These are phyloP conservation scores for Phytophthora uliginosa DNA, from an alignment of 352 stramenopile species.

Conservation along the genomic window DNA sequence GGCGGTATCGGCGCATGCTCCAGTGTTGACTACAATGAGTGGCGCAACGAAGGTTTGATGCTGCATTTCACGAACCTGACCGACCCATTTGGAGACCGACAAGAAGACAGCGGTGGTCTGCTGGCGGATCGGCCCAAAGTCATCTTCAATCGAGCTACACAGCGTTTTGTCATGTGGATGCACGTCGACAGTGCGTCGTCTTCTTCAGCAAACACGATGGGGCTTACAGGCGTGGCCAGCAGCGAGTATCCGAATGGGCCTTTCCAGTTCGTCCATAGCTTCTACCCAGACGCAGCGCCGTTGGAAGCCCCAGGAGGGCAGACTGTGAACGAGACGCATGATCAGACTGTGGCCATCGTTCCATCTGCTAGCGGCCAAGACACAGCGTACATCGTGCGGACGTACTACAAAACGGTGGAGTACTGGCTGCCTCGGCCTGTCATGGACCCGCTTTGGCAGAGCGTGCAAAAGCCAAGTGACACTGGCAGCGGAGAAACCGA, in stretches of 20 bases:
- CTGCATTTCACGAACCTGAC: constrained; percentile 96
- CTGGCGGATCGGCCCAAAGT: constrained; percentile 92
- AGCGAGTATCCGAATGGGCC: constrained; percentile 93
- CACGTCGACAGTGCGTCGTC: constrained; percentile 90
- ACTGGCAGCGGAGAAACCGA: constrained; percentile 37
- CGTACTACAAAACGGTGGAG: constrained; percentile 97
- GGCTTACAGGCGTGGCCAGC: constrained; percentile 91
- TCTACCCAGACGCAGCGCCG: constrained; percentile 94
- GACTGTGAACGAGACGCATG: constrained; percentile 95
- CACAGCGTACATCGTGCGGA: constrained; percentile 91
- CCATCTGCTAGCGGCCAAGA: constrained; percentile 15
- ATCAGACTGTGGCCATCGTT: constrained; percentile 91
- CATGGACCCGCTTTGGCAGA: constrained; percentile 98
- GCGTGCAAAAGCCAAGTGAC: constrained; percentile 80
- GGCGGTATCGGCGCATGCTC: constrained; percentile 94
- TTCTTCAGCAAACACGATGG: constrained; percentile 72
- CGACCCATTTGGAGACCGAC: constrained; percentile 78
- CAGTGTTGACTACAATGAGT: constrained; percentile 92
- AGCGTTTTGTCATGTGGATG: constrained; percentile 98
- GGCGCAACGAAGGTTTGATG: constrained; percentile 96
- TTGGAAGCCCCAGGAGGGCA: constrained; percentile 77
- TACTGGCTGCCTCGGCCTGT: constrained; percentile 95
- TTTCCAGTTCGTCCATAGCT: constrained; percentile 90
- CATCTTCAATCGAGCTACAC: constrained; percentile 88
- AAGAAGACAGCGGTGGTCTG: constrained; percentile 41